These are phyloP conservation scores for Hypoxylon sp. DNA, from an alignment of 2,329 filamentous ascomycete genomes.

Conservation along the genomic window DNA sequence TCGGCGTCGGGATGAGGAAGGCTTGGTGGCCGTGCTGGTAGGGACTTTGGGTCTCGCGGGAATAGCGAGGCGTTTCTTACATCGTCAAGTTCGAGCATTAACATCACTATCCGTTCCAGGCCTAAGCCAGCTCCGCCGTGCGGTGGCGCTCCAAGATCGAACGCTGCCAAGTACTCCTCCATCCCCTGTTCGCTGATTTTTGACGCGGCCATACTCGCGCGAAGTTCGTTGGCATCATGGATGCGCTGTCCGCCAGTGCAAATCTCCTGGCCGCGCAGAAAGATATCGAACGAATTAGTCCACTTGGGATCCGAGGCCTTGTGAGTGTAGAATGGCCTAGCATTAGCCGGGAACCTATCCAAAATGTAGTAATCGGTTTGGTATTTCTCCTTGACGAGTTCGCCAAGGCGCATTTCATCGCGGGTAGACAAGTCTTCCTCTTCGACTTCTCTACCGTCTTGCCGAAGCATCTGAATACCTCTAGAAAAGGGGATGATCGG, in stretches of 20 bases:
- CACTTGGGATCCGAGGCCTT: slow-evolving; percentile 66
- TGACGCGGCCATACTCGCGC: slow-evolving; percentile 79
- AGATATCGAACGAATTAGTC: slow-evolving; percentile 96
- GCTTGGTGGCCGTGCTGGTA: slow-evolving; percentile 69
- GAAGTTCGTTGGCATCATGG: slow-evolving; percentile 81
- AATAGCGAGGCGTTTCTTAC: slow-evolving; percentile 90
- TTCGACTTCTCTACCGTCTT: slow-evolving; percentile 80
- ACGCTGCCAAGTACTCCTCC: slow-evolving; percentile 92
- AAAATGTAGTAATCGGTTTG: slow-evolving; percentile 93
- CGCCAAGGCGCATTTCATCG: slow-evolving; percentile 89
- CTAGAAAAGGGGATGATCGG: slow-evolving; percentile 85
- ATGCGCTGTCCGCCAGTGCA: slow-evolving; percentile 94
- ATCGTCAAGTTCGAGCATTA: slow-evolving; percentile 88
- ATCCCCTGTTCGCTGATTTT: slow-evolving; percentile 84
- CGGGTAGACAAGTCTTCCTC: slow-evolving; percentile 87
- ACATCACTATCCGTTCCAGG: slow-evolving; percentile 88
- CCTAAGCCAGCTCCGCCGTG: slow-evolving; percentile 93
- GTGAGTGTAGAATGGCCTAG: slow-evolving; percentile 93
- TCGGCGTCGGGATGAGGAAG: slow-evolving; percentile 89
- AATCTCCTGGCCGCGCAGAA: slow-evolving; percentile 93
- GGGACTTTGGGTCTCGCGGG: slow-evolving; percentile 87
- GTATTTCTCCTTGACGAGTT: slow-evolving; percentile 89
- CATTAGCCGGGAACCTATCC: slow-evolving; percentile 89
- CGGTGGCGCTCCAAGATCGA: slow-evolving; percentile 90
- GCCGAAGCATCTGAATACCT: slow-evolving; percentile 83